These are phyloP conservation scores for Fusarium sp. DNA, from an alignment of 2,329 filamentous ascomycete genomes.

Conservation along the genomic window DNA sequence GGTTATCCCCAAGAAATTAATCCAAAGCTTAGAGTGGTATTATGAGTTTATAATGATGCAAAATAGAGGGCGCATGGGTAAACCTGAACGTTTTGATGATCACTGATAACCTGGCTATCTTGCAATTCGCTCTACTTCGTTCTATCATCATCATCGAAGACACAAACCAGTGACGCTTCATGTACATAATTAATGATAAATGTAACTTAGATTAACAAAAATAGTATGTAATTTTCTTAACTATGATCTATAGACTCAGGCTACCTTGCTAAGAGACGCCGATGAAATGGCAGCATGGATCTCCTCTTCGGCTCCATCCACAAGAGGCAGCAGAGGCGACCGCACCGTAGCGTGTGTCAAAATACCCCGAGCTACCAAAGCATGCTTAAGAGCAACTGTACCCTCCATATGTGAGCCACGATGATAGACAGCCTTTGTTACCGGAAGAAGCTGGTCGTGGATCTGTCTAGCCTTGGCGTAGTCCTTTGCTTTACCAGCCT, in stretches of 20 bases:
- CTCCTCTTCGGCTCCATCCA: constrained; percentile 22
- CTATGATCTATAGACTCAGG: background rate
- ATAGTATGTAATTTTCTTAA: too few relatives aligned
- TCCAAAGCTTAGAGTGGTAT: too few relatives aligned
- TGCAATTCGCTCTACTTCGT: too few relatives aligned
- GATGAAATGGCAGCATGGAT: constrained; percentile 26
- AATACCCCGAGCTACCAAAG: constrained; percentile 65
- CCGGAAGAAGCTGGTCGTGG: constrained; percentile 65
- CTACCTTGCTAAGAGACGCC: constrained; percentile 18
- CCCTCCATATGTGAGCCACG: constrained; percentile 70
- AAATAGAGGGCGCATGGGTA: too few relatives aligned
- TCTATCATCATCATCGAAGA: too few relatives aligned
- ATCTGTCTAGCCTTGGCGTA: constrained; percentile 63
- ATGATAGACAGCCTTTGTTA: constrained; percentile 69
- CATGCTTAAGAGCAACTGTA: constrained; percentile 67
- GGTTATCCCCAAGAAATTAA: too few relatives aligned
- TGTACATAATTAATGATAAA: too few relatives aligned
- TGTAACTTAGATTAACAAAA: too few relatives aligned
- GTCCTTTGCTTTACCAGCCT: constrained; percentile 64
- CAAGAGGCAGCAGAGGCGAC: constrained; percentile 59
- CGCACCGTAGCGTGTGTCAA: constrained; percentile 65
- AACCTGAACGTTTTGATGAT: too few relatives aligned
- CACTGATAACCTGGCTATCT: too few relatives aligned
- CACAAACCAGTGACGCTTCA: too few relatives aligned
- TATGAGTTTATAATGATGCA: too few relatives aligned